Evolutionary conservation across 305 asterid genomes (phyloP), one percentile per base, ranked within the genome.

Genomic region (Plantago rigida): DNA sequence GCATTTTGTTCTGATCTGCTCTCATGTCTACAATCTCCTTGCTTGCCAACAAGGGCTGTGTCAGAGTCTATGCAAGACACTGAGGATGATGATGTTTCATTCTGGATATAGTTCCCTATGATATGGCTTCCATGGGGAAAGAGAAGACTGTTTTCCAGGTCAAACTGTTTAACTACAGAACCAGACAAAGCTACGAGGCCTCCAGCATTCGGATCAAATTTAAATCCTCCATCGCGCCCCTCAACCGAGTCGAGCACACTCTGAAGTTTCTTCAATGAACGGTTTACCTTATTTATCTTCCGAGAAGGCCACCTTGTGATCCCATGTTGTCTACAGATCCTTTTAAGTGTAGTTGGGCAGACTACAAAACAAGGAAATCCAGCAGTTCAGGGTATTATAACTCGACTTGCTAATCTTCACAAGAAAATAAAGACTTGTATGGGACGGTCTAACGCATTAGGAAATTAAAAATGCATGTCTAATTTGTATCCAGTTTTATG

Each of bases 271-370:
- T 61, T 56, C 69, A 75, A 46, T 34, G 76, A 73, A 39, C 77
- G 74, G 50, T 78, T 74, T 5, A 85, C 93, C 59, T 76, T 81
- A 56, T 77, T 69, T 62, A 72, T 76, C 69, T 77, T 72, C 48
- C 79, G 78, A 56, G 79, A 78, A 64, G 87, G 83, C 83, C 82
- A 81, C 48, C 86, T 72, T 6, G 71, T 29, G 64, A 82, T 82
- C 14, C 84, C 86, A 15, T 73, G 76, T 49, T 71, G 74, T 51
- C 86, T 67, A 22, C 89, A 82, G 62, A 79, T 77, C 77, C 95
- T 79, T 73, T 88, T 88, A 42, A 88, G 85, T n/a, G 95, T 88
- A 50, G 95, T 88, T 13, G 96, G 94, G 64, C 95, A 86, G 63
- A 86, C 95, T 86, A 52, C 71, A 69, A 66, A 34, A 64, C 46